A percentile compares a stretch with the other conserved stretches of the same genome.
Evolutionary conservation across 225 moss, liverwort and hornwort genomes (phyloP).

Genomic region (Takakia lepidozioides): DNA sequence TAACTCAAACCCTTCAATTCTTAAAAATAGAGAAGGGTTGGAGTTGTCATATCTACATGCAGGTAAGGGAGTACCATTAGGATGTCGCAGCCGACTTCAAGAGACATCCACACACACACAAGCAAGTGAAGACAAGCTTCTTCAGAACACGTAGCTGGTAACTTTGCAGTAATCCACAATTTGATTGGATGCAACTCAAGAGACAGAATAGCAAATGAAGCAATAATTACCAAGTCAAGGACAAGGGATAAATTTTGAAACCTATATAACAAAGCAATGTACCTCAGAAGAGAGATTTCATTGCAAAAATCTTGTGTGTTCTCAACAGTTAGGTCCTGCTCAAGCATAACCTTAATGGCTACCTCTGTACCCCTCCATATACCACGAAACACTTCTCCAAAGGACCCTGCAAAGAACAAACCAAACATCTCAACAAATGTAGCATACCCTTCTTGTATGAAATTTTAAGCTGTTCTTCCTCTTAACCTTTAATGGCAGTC

Average conservation of each 20-base stretch:
- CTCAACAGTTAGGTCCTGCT: conserved; percentile 90
- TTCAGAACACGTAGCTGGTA: conserved; percentile 27
- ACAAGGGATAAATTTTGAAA: not conserved
- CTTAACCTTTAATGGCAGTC: no score
- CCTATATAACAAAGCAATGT: conserved; percentile 2
- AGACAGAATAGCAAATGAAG: not conserved
- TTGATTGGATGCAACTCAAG: no score
- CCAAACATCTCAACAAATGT: not conserved
- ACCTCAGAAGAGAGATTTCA: conserved; percentile 94
- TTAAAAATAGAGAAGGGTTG: not conserved
- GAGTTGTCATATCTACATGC: not conserved
- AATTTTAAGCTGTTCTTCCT: no score
- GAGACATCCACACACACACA: conserved; percentile 25
- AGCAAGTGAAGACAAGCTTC: conserved; percentile 6
- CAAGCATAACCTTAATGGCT: conserved; percentile 94
- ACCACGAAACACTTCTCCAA: conserved; percentile 95
- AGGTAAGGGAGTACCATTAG: conserved; percentile 59
- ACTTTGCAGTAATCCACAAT: no score
- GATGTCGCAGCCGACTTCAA: conserved; percentile 96
- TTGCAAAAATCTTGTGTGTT: conserved; percentile 98
- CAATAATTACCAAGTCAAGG: no score
- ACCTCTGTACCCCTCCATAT: conserved; percentile 99
- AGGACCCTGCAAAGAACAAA: conserved; percentile 45
- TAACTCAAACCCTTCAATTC: no score
- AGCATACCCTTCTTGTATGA: not conserved